Base-by-base conservation (phyloP, 2,329 filamentous ascomycete species). In the Xylaria sp. region DNA sequence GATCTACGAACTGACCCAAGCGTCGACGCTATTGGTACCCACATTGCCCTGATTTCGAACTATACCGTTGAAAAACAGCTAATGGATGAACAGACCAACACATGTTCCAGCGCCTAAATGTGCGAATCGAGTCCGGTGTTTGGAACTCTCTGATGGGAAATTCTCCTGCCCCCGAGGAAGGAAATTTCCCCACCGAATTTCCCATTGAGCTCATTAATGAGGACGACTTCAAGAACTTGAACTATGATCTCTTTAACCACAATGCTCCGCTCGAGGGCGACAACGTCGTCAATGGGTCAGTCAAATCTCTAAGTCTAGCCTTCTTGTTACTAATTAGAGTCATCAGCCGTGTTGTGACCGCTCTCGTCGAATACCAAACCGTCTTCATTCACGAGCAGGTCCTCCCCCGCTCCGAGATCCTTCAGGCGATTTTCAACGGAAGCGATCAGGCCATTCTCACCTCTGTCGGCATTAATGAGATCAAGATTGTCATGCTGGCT, bases 401-500 rank as follows among this genome's bases (percentile, higher is more conserved):
- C 18, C 6, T 25, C 23, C 5, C 10, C 20, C 48, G 20, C n/a
- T 51, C n/a, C 20, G 10, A 28, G 4, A 2, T 25, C 9, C 48
- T 51, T 12, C 20, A 28, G 8, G 48, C 28, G 8, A 25, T 25
- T 5, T 51, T 51, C 48, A 25, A 25, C 7, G 10, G 10, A 23
- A 2, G 1, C 8, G 20, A 25, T 12, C 7, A 10, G 8, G 20
- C 7, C 2, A 20, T 23, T 20, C 20, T 60, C 34, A 18, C 34
- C 1, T 44, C 23, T 3, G 41, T 56, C 37, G 61, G 28, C 1
- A 12, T 64, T 5, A 20, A 23, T 1, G 50, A 64, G 51, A 46
- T 64, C 28, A 64, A 64, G 25, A 54, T 64, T 41, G 23, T 64
- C 18, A 64, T 64, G 61, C n/a, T 56, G 5, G 61, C 61, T 5